Percentiles rank a stretch among this genome's conserved stretches.
These are phyloP conservation scores for Rhynchosporium agropyri DNA, from an alignment of 2,329 filamentous ascomycete species.

Conservation along the genomic window DNA sequence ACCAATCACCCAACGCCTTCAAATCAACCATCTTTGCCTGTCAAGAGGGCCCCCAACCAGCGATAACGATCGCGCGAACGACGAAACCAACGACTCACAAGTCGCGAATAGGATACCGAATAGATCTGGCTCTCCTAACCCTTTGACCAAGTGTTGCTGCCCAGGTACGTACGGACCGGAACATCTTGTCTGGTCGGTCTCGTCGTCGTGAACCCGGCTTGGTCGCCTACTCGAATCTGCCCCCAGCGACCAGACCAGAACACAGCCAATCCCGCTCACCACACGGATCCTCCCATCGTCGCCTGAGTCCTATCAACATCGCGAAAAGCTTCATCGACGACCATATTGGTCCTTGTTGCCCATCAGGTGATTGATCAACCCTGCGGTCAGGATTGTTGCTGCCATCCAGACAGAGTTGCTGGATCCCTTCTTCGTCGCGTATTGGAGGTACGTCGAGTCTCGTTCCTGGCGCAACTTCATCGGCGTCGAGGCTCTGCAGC, in stretches of 20 bases:
- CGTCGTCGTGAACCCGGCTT: neutral
- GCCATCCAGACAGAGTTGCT: slow-evolving; percentile 25
- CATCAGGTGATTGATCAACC: slow-evolving; percentile 38
- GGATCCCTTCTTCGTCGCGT: slow-evolving; percentile 28
- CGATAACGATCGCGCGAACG: slow-evolving; percentile 25
- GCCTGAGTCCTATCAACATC: slow-evolving; percentile 39
- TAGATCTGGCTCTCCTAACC: slow-evolving; percentile 12
- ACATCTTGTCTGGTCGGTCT: neutral
- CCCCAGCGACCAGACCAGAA: slow-evolving; percentile 26
- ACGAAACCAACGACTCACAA: slow-evolving; percentile 8
- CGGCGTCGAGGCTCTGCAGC: slow-evolving; percentile 29
- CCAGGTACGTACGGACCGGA: neutral
- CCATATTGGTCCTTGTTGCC: slow-evolving; percentile 37
- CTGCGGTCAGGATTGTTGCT: slow-evolving; percentile 40
- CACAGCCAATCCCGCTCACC: slow-evolving; percentile 34
- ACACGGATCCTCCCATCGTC: slow-evolving; percentile 26
- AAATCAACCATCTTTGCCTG: slow-evolving; percentile 29
- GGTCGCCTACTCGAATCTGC: neutral
- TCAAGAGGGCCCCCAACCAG: slow-evolving; percentile 24
- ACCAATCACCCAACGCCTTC: slow-evolving; percentile 33
- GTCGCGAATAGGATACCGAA: slow-evolving; percentile 20
- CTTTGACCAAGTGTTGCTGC: neutral
- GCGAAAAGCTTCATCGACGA: slow-evolving; percentile 35
- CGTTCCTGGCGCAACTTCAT: slow-evolving; percentile 26
- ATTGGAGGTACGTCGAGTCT: slow-evolving; percentile 37